phyloP scores from a whole-genome alignment of 495 filamentous ascomycete genomes.

The Tuber magnatum region DNA sequence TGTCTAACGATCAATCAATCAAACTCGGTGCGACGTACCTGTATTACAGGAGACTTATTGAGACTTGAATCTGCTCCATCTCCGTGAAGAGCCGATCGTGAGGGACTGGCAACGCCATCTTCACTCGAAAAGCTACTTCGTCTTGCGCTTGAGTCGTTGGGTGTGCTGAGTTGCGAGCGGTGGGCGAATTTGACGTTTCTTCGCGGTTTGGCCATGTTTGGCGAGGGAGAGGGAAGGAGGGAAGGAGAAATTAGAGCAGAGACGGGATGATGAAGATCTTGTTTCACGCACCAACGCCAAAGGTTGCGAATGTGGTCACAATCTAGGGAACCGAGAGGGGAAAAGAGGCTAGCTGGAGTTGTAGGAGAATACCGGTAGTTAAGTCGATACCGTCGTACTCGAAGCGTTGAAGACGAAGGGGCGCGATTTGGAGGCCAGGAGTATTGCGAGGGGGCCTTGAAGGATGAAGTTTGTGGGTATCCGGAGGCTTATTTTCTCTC shows the following conservation, averaged over 20 bases:
- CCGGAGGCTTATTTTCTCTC: slow-evolving; percentile 7
- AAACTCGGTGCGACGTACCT: slow-evolving; percentile 14
- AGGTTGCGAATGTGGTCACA: not conserved
- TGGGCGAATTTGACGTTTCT: slow-evolving; percentile 79
- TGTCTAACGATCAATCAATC: not conserved
- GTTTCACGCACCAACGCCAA: slow-evolving; percentile 4
- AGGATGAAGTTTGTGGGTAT: not conserved
- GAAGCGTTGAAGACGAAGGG: not conserved
- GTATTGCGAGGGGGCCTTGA: not conserved
- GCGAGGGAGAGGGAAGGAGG: not conserved
- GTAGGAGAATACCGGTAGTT: not conserved
- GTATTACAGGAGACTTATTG: slow-evolving; percentile 29
- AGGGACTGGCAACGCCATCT: slow-evolving; percentile 40
- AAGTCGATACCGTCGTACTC: not conserved
- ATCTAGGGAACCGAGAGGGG: not conserved
- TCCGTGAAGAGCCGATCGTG: slow-evolving; percentile 29
- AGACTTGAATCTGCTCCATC: slow-evolving; percentile 35
- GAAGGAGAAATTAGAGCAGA: not conserved
- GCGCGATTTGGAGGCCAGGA: not conserved
- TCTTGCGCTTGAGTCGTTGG: slow-evolving; percentile 51
- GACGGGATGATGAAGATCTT: slow-evolving; percentile 5
- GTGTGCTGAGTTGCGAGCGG: slow-evolving; percentile 41
- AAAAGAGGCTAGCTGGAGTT: not conserved
- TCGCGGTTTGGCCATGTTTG: slow-evolving; percentile 63
- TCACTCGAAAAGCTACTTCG: slow-evolving; percentile 61